Evolutionary conservation across 2,329 filamentous ascomycete genomes (phyloP).

Genomic region (Madurella fahalii): DNA sequence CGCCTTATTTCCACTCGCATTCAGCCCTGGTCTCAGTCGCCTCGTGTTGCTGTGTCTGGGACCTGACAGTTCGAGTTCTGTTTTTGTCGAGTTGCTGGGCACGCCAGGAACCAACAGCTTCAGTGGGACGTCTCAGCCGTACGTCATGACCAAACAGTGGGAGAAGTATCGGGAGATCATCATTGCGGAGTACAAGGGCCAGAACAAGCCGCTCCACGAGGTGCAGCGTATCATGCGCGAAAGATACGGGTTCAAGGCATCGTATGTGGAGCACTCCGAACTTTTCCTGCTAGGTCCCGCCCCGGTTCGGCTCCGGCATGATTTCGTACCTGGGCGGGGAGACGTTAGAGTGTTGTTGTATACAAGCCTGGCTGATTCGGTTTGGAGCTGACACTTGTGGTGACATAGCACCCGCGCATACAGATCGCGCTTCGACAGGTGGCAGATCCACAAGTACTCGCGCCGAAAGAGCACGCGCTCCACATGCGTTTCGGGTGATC

Average conservation of each 20-base stretch:
- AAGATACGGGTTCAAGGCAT: constrained; percentile 40
- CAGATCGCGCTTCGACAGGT: constrained; percentile 44
- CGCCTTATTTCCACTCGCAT: not conserved
- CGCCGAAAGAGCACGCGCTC: constrained; percentile 25
- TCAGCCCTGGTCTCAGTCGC: not conserved
- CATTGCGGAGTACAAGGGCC: constrained; percentile 38
- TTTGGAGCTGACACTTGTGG: not conserved
- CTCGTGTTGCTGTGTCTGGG: not conserved
- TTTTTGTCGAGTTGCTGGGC: not conserved
- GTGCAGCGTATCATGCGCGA: constrained; percentile 39
- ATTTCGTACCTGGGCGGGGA: too few relatives aligned
- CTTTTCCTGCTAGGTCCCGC: not conserved
- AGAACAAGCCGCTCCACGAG: constrained; percentile 38
- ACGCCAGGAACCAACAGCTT: not conserved
- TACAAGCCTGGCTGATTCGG: too few relatives aligned
- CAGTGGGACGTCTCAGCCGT: not conserved
- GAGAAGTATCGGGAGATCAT: constrained; percentile 35
- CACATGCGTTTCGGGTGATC: constrained; percentile 3
- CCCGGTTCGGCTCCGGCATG: not conserved
- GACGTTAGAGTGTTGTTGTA: too few relatives aligned
- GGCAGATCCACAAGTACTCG: constrained; percentile 47
- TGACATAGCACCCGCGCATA: constrained; percentile 38
- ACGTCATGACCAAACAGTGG: constrained; percentile 45
- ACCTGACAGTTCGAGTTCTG: not conserved
- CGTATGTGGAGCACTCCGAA: constrained; percentile 29